phyloP scores from a whole-genome alignment of 495 filamentous ascomycete species.

The Cladorrhinum samala region DNA sequence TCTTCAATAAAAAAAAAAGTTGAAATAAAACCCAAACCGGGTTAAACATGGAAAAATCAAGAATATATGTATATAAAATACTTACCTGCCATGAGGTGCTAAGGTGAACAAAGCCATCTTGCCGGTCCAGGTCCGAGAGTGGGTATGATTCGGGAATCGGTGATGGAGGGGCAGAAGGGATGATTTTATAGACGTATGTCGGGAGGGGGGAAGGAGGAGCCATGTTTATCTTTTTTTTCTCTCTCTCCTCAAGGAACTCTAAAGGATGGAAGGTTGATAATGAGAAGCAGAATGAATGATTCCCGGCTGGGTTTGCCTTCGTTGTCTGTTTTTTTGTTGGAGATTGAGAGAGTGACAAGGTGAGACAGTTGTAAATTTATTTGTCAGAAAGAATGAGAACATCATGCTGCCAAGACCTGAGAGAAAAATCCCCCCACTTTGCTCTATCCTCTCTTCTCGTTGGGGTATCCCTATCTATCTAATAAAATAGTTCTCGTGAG shows the following conservation, averaged over 20 bases:
- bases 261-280: not conserved
- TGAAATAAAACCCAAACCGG: not conserved
- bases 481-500: too few species aligned
- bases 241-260: too few species aligned
- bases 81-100: constrained; percentile 42
- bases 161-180: constrained; percentile 35
- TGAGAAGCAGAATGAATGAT: not conserved
- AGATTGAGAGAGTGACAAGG: too few species aligned
- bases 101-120: constrained; percentile 50
- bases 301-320: not conserved
- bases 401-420: too few species aligned
- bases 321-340: too few species aligned
- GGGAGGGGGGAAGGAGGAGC: constrained; percentile 32
- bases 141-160: constrained; percentile 45
- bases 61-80: not conserved
- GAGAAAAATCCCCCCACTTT: too few species aligned
- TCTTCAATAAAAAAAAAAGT: too few species aligned
- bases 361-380: too few species aligned
- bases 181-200: constrained; percentile 47
- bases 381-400: too few species aligned
- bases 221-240: not conserved
- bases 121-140: constrained; percentile 43
- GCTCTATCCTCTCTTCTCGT: too few species aligned
- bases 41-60: not conserved
- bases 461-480: too few species aligned